These are phyloP conservation scores for Acer saccharum DNA, from an alignment of 345 rosid genomes.

Conservation along the genomic window DNA sequence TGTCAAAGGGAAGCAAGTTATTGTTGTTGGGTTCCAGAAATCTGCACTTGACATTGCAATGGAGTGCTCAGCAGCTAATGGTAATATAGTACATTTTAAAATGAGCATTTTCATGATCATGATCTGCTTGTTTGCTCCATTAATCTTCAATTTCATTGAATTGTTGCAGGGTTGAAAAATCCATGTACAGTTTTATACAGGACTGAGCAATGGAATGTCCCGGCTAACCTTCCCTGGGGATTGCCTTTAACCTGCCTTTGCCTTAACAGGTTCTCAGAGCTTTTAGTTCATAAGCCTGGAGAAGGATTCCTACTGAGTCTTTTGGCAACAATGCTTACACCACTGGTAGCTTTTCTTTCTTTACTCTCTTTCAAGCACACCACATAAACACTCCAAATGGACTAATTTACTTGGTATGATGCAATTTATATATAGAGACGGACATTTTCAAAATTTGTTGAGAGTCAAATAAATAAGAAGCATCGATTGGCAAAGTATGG, in stretches of 20 bases:
- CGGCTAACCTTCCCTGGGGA: slow-evolving; percentile 52
- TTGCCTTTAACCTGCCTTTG: slow-evolving; percentile 34
- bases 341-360: slow-evolving; percentile 32
- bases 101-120: too few species aligned
- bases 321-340: slow-evolving; percentile 41
- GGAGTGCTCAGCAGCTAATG: too few species aligned
- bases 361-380: background rate
- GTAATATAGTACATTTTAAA: too few species aligned
- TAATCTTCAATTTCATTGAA: too few species aligned
- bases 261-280: slow-evolving; percentile 49
- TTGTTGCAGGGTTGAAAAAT: background rate
- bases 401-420: background rate
- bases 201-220: slow-evolving; percentile 45
- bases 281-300: slow-evolving; percentile 51
- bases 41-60: slow-evolving; percentile 23
- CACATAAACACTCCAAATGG: background rate
- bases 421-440: slow-evolving; percentile 30
- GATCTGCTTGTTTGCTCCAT: too few species aligned
- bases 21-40: slow-evolving; percentile 32
- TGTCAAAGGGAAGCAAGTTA: background rate
- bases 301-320: slow-evolving; percentile 39
- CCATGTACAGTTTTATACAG: slow-evolving; percentile 47
- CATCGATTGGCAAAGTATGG: slow-evolving; percentile 35
- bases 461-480: slow-evolving; percentile 33
- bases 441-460: slow-evolving; percentile 38